These are phyloP conservation scores for Colletotrichum orchidophilum DNA, from an alignment of 2,329 filamentous ascomycete species.

Conservation along the genomic window DNA sequence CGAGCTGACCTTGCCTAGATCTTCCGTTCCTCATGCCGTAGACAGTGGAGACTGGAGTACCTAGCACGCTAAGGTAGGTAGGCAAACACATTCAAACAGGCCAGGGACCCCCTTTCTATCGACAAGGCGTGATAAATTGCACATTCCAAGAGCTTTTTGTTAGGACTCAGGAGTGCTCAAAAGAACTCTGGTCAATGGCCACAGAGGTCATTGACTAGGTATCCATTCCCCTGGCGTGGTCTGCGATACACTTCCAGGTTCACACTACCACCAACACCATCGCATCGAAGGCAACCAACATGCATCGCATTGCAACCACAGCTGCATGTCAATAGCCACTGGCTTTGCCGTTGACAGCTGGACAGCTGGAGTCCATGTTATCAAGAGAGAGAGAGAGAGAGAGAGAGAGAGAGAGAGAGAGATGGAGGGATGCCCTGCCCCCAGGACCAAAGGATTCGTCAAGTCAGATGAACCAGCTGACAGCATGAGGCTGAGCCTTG, in stretches of 20 bases:
- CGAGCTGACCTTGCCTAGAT: constrained; percentile 14
- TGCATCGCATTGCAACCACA: constrained; percentile 2
- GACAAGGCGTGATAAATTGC: not conserved
- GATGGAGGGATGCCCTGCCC: not conserved
- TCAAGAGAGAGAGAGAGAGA: not conserved
- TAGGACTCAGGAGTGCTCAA: not conserved
- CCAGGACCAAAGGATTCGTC: not conserved
- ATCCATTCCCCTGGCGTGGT: not conserved
- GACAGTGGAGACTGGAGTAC: no score
- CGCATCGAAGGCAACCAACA: not conserved
- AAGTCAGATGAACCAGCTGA: not conserved
- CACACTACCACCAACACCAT: not conserved
- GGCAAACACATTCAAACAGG: not conserved
- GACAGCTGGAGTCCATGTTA: not conserved
- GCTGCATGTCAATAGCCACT: not conserved
- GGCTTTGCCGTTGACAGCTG: not conserved
- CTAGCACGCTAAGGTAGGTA: no score
- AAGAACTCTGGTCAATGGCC: not conserved
- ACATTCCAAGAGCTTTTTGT: not conserved
- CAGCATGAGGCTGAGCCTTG: not conserved
- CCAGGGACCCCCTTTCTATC: constrained; percentile 21
- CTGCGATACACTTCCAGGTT: not conserved
- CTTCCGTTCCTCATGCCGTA: constrained; percentile 15
- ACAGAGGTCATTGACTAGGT: not conserved
- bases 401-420: not conserved